A percentile compares a stretch with the other conserved stretches of the same genome.
These are phyloP conservation scores for Pseudocercospora ulei DNA, from an alignment of 2,329 filamentous ascomycete species.

Conservation along the genomic window DNA sequence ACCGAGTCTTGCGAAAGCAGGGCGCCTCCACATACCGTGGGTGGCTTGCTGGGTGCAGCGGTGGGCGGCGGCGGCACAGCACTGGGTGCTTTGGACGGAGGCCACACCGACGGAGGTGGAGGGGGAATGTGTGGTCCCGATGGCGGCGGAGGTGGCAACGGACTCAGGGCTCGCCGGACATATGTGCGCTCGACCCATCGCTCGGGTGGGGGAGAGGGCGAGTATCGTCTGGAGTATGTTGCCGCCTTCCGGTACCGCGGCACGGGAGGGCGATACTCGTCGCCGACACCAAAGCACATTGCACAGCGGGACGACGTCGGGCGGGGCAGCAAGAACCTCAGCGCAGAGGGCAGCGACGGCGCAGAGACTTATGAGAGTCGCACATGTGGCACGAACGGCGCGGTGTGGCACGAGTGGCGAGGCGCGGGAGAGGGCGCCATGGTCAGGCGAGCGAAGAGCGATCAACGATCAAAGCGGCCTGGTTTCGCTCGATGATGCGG, in stretches of 20 bases:
- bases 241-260: conserved; percentile 11
- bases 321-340: background rate
- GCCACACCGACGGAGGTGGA: conserved; percentile 19
- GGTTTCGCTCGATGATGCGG: conserved; percentile 1
- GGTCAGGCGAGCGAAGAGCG: too few relatives aligned
- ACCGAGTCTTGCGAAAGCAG: too few relatives aligned
- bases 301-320: conserved; percentile 2
- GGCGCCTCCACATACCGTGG: conserved; percentile 8
- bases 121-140: conserved; percentile 12
- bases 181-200: conserved; percentile 22
- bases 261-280: conserved; percentile 15
- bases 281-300: conserved; percentile 8
- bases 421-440: too few relatives aligned
- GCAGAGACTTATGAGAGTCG: conserved; percentile 2
- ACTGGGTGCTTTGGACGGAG: conserved; percentile 15
- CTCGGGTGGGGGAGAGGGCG: conserved; percentile 20
- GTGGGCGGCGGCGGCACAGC: conserved; percentile 16
- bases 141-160: conserved; percentile 15
- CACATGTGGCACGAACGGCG: too few relatives aligned
- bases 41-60: conserved; percentile 16
- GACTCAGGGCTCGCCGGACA: conserved; percentile 18
- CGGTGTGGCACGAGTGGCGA: too few relatives aligned
- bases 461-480: conserved; percentile 3
- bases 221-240: conserved; percentile 17
- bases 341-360: conserved; percentile 2